Percentiles rank a stretch among this genome's conserved stretches.
phyloP scores from a whole-genome alignment of 192 early-diverging fungal species.

The Ambispora gerdemannii region DNA sequence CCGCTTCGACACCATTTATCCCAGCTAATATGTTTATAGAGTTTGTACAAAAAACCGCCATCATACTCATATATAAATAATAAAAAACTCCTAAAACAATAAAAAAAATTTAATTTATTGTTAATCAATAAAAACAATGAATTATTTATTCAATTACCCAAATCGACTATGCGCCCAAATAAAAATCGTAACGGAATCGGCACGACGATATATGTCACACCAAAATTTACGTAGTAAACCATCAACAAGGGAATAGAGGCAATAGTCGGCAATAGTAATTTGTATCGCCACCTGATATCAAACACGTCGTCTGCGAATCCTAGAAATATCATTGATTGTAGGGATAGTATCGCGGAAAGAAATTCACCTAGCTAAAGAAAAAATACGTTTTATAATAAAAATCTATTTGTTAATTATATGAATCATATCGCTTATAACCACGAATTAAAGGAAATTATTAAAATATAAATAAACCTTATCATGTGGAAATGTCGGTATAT shows the following conservation, averaged over 20 bases:
- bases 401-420: too few species aligned
- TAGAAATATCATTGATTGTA: constrained; percentile 95
- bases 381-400: constrained; percentile 34
- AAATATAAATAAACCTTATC: constrained; percentile 54
- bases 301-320: constrained; percentile 99
- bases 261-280: constrained; percentile 88
- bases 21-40: constrained; percentile 98
- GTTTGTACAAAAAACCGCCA: constrained; percentile 94
- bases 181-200: constrained; percentile 77
- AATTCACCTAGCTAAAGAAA: constrained; percentile 78
- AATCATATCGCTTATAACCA: too few species aligned
- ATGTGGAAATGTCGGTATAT: constrained; percentile 61
- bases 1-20: constrained; percentile 95
- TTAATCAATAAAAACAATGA: not conserved
- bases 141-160: constrained; percentile 53
- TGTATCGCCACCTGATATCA: constrained; percentile 93
- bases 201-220: constrained; percentile 81
- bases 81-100: constrained; percentile 67
- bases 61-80: constrained; percentile 87
- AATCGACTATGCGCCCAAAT: constrained; percentile 70
- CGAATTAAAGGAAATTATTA: not conserved
- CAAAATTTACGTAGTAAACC: constrained; percentile 89
- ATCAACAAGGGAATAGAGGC: constrained; percentile 91
- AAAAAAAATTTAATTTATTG: not conserved
- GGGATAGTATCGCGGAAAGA: constrained; percentile 81